Evolutionary conservation across 495 filamentous ascomycete species (phyloP), one percentile per base, ranked within the genome.

Genomic region (Cercophora sp.): DNA sequence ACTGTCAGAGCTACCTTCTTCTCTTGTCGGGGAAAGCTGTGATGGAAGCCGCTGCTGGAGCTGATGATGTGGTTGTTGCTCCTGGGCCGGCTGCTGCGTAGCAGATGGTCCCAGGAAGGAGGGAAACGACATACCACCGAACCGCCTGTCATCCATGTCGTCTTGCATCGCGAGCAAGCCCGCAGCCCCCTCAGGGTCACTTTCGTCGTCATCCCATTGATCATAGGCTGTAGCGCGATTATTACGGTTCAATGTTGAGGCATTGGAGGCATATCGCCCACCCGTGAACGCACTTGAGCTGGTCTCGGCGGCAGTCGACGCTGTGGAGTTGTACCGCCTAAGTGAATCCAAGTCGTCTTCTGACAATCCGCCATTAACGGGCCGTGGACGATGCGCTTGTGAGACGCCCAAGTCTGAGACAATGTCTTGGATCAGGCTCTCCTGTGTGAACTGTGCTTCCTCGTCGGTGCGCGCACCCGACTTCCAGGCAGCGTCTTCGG

Each of bases 151-250:
- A 62, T 96, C 84, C 67, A 91, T 83, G 46, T 96, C 93, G 68
- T 88, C 80, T 27, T 81, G 84, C 78, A 98, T 79, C 60, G 91
- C 90, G 56, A 85, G 82, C 15, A 94, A 70, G 1, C 93, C 93
- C 22, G 88, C 89, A 18, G 87, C 86, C 22, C 89, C 92, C 67
- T 99, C 93, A 0, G 89, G 82, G 56, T 99, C 93, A 60, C 90
- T 96, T 23, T 89, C 88, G 54, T 93, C 76, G 23, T 51, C 46
- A 8, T 69, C 70, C 15, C 71, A 67, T 52, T 60, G 67, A 22
- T 66, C 59, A 31, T 68, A 58, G 34, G 67, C 66, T 4, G 64
- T 62, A 1, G 70, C 53, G 2, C 47, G 32, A 48, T 67, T 61
- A 41, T 75, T 75, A 24, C 65, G 66, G 46, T 70, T 73, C 25